Conservation (phyloP, 306 rosid genomes). For the Vigna reflexopilosa region DNA sequence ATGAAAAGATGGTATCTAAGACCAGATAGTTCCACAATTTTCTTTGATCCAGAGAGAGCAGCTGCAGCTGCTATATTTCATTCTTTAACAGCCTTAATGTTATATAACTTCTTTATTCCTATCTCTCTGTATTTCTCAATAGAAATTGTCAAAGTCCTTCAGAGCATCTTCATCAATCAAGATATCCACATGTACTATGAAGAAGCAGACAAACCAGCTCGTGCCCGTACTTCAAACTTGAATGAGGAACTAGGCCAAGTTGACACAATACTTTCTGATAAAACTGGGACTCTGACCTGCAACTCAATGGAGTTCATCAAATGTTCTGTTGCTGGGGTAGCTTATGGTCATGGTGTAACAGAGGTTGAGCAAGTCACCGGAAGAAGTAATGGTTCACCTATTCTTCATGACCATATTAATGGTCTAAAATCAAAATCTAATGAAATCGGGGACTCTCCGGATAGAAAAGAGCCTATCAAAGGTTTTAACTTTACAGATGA, state of each 20-base stretch:
- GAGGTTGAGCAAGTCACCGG: slow-evolving; percentile 76
- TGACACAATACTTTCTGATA: slow-evolving; percentile 88
- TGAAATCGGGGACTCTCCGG: slow-evolving; percentile 42
- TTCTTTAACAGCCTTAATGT: slow-evolving; percentile 77
- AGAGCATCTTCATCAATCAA: slow-evolving; percentile 80
- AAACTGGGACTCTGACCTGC: slow-evolving; percentile 96
- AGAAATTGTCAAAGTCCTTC: slow-evolving; percentile 88
- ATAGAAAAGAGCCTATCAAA: slow-evolving; percentile 52
- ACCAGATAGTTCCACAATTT: slow-evolving; percentile 74
- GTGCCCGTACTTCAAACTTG: slow-evolving; percentile 90
- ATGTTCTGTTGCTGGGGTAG: slow-evolving; percentile 83
- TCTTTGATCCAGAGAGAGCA: slow-evolving; percentile 74
- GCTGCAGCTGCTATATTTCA: slow-evolving; percentile 67
- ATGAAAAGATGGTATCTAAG: slow-evolving; percentile 86
- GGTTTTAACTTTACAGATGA: slow-evolving; percentile 84
- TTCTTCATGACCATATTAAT: slow-evolving; percentile 43
- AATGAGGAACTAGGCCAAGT: slow-evolving; percentile 95
- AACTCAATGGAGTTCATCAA: slow-evolving; percentile 94
- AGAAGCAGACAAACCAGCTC: slow-evolving; percentile 90
- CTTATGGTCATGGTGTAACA: slow-evolving; percentile 76
- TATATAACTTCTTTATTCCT: slow-evolving; percentile 71
- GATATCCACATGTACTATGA: slow-evolving; percentile 86
- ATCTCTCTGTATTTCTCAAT: slow-evolving; percentile 85
- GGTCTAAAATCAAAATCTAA: slow-evolving; percentile 34
- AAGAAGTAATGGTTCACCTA: slow-evolving; percentile 50